Evolutionary conservation across 371 early-diverging fungal species (phyloP).

Genomic region (Mortierella sp.): DNA sequence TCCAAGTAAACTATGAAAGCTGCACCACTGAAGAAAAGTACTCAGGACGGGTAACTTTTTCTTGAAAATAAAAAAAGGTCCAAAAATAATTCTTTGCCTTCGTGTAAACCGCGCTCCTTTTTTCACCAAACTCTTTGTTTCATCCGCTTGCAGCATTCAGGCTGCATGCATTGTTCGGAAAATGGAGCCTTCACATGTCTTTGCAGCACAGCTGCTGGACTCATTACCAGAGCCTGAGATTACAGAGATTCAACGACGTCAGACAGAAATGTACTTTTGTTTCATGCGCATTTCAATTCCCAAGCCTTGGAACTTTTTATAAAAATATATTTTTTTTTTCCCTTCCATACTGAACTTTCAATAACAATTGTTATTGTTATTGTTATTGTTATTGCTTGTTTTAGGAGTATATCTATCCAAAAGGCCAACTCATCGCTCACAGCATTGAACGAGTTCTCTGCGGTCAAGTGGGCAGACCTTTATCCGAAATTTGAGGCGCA

Average conservation of each 20-base stretch:
- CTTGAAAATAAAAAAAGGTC: neutral
- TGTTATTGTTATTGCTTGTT: neutral
- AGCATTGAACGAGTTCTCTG: constrained; percentile 52
- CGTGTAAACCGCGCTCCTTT: neutral
- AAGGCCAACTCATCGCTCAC: constrained; percentile 37
- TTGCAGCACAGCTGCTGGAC: constrained; percentile 35
- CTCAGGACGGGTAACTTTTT: neutral
- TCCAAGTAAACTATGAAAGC: constrained; percentile 14
- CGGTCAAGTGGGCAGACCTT: constrained; percentile 47
- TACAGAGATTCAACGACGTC: constrained; percentile 42
- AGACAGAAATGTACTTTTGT: constrained; percentile 38
- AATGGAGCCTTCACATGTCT: constrained; percentile 45
- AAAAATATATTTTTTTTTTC: neutral
- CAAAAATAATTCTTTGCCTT: too few relatives aligned
- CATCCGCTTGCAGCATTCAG: neutral
- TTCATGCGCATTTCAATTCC: neutral
- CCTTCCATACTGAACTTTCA: too few relatives aligned
- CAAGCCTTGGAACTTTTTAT: neutral
- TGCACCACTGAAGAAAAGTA: neutral
- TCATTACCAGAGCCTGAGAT: constrained; percentile 45
- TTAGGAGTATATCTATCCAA: constrained; percentile 39
- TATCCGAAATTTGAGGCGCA: constrained; percentile 51
- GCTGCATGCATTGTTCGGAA: neutral
- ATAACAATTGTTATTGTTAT: neutral
- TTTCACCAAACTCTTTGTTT: neutral